Conservation (phyloP, 352 stramenopile species). For the Pythium dissimile region DNA sequence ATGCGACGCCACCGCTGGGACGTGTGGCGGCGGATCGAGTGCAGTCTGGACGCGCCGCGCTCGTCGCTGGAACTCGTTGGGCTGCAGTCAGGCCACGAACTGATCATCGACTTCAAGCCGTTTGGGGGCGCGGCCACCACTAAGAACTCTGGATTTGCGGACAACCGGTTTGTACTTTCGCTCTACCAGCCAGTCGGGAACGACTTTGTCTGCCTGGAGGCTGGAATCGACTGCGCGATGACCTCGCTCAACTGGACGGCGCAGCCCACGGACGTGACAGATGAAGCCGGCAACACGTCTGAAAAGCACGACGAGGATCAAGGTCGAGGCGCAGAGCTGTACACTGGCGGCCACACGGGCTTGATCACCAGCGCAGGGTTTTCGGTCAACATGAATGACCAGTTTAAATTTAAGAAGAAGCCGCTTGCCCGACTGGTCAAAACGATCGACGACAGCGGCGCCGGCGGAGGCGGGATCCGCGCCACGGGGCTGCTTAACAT, state of each 20-base stretch:
- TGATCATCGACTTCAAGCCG: constrained; percentile 69
- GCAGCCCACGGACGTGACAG: constrained; percentile 15
- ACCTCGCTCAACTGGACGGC: constrained; percentile 35
- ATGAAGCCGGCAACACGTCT: constrained; percentile 8
- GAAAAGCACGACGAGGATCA: constrained; percentile 7
- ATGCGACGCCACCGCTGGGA: constrained; percentile 51
- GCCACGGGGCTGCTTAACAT: constrained; percentile 75
- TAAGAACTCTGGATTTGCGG: constrained; percentile 18
- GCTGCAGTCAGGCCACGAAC: constrained; percentile 47
- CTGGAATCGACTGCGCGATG: constrained; percentile 29
- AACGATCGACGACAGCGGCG: constrained; percentile 1
- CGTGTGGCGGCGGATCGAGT: constrained; percentile 57
- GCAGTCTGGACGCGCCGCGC: constrained; percentile 36
- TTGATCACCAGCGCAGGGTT: constrained; percentile 20
- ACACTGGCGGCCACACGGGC: constrained; percentile 10
- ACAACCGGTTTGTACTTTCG: constrained; percentile 33
- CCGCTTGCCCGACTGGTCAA: constrained; percentile 24
- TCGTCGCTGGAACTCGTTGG: constrained; percentile 39
- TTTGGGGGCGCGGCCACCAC: constrained; percentile 22
- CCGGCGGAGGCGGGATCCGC: constrained; percentile 30
- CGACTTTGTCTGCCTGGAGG: constrained; percentile 44
- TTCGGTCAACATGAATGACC: constrained; percentile 29
- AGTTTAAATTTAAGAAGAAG: constrained; percentile 25
- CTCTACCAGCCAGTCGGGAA: constrained; percentile 60
- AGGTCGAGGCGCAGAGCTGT: constrained; percentile 7